Evolutionary conservation across 2,329 filamentous ascomycete genomes (phyloP), one percentile per base, ranked within the genome.

Genomic region (Fusarium piperis): DNA sequence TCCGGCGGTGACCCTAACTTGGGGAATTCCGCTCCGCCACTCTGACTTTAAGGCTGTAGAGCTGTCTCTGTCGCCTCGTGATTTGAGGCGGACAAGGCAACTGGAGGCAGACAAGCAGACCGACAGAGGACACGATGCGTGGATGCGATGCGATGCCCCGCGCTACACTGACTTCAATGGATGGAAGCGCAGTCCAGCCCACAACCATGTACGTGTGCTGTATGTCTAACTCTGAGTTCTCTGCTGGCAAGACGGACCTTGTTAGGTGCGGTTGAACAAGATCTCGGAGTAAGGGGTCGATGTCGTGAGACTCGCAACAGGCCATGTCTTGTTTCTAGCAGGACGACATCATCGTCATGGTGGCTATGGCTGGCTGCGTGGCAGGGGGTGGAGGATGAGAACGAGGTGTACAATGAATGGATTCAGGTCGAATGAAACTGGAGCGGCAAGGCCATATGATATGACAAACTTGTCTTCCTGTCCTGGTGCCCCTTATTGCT

Each of bases 31-130:
- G 53, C 52, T 66, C 62, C 51, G 62, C 41, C 67, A 58, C 48
- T 36, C 36, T 39, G 62, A 70, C 67, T 62, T 44, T 61, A 59
- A 72, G 59, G 70, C 70, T 73, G 66, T 51, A 55, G 59, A 39
- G 52, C 20, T 59, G 63, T 72, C 67, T 71, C 68, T 72, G 74
- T 64, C 53, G 70, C 65, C 67, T 71, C 67, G 59, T 62, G 61
- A 64, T 51, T 62, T 56, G 30, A 62, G 48, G 59, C 59, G 64
- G 48, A 66, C 55, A 39, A 65, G 62, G 61, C 56, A 46, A 64
- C 44, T 64, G 61, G 48, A 55, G 57, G 55, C 41, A 52, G 63
- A 61, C 57, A 74, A 64, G 57, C 60, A 57, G 58, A 52, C 44
- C 48, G 48, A 72, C 63, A 64, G 39, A 68, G 67, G 64, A 57